Percentiles rank a stretch among this genome's conserved stretches.
Evolutionary conservation across 139 green algal genomes (phyloP).

Genomic region (Chlamydomonas urium): DNA sequence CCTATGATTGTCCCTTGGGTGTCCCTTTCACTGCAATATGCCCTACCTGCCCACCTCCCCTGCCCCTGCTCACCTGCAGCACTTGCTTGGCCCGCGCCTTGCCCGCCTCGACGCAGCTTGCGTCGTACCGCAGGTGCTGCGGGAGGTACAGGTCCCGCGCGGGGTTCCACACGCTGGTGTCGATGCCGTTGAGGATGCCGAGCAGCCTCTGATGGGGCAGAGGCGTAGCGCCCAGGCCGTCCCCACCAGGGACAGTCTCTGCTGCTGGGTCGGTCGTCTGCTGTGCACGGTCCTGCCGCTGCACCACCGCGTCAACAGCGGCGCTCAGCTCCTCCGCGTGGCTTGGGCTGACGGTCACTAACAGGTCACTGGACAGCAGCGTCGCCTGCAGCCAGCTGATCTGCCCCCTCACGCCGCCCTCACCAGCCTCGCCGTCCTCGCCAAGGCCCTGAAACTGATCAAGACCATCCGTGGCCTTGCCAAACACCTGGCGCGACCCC

Average conservation of each 20-base stretch:
- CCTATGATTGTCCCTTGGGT: too few relatives aligned
- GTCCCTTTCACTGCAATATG: too few relatives aligned
- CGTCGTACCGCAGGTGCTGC: constrained; percentile 35
- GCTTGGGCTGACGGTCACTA: constrained; percentile 73
- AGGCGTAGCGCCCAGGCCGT: background rate
- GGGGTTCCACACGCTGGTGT: constrained; percentile 54
- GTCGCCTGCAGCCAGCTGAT: constrained; percentile 72
- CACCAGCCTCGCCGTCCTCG: too few relatives aligned
- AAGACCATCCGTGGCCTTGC: too few relatives aligned
- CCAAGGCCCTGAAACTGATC: too few relatives aligned
- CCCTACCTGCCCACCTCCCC: too few relatives aligned
- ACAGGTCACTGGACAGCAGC: constrained; percentile 43
- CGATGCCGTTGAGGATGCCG: constrained; percentile 76
- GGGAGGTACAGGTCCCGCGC: constrained; percentile 56
- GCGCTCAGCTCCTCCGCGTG: constrained; percentile 66
- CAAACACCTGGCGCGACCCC: too few relatives aligned
- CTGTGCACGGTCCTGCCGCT: background rate
- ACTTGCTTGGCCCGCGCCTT: constrained; percentile 42
- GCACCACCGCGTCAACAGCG: constrained; percentile 3
- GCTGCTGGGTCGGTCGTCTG: background rate
- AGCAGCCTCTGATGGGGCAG: constrained; percentile 12
- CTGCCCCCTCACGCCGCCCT: too few relatives aligned
- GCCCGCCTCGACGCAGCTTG: constrained; percentile 21
- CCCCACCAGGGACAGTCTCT: background rate
- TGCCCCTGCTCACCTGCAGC: constrained; percentile 43